Evolutionary conservation across 2,329 filamentous ascomycete species (phyloP).

Genomic region (Apiospora phragmitis): DNA sequence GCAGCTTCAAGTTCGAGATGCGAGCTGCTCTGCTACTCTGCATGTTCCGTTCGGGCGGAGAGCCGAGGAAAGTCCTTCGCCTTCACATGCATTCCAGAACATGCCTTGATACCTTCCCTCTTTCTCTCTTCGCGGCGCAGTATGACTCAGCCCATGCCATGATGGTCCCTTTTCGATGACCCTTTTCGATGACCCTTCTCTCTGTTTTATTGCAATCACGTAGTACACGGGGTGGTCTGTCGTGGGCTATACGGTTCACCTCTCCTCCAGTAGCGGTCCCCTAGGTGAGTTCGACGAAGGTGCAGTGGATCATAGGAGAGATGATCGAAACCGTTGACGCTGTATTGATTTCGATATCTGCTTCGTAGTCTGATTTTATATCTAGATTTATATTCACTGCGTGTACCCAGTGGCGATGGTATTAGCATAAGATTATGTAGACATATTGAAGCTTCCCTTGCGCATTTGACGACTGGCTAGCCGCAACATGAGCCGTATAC

Average conservation of each 20-base stretch:
- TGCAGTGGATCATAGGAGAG: not conserved
- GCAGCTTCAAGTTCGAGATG: not conserved
- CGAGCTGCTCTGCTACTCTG: not conserved
- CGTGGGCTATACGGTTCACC: not conserved
- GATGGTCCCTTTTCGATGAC: no score
- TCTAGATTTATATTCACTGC: not conserved
- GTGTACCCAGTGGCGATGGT: not conserved
- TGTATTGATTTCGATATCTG: not conserved
- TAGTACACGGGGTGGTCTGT: not conserved
- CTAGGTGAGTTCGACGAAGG: not conserved
- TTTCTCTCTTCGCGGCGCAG: not conserved
- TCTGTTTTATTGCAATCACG: not conserved
- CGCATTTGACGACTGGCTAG: no score
- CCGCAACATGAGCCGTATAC: no score
- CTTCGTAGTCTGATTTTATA: not conserved
- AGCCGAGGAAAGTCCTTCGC: not conserved
- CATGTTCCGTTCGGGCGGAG: not conserved
- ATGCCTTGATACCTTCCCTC: not conserved
- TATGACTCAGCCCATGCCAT: not conserved
- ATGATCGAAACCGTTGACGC: not conserved
- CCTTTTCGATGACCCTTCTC: not conserved
- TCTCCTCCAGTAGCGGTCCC: not conserved
- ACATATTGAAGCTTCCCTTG: no score
- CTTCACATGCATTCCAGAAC: not conserved
- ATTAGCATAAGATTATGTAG: not conserved